A percentile compares a stretch with the other conserved stretches of the same genome.
Conservation (phyloP, 1,284 basidiomycete species). For the Crepidotus sp. region DNA sequence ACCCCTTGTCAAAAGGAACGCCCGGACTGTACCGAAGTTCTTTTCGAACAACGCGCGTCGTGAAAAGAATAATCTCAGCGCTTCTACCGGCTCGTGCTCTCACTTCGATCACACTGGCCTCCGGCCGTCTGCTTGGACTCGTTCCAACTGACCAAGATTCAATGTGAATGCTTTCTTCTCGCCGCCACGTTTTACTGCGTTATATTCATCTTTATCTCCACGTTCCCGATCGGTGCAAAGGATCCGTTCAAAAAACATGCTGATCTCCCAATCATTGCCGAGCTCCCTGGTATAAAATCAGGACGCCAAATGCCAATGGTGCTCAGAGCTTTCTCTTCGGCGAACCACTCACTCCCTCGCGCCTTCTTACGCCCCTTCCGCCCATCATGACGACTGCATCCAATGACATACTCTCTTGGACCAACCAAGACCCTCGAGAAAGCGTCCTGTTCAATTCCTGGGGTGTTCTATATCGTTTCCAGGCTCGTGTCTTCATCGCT, state of each 20-base stretch:
- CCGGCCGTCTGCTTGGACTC: conserved; percentile 42
- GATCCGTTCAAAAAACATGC: conserved; percentile 37
- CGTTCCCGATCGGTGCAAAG: conserved; percentile 65
- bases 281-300: conserved; percentile 36
- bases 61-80: conserved; percentile 13
- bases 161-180: conserved; percentile 52
- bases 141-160: conserved; percentile 59
- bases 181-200: conserved; percentile 58
- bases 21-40: conserved; percentile 16
- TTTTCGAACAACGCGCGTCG: conserved; percentile 12
- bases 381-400: conserved; percentile 41
- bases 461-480: conserved; percentile 75
- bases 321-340: conserved; percentile 11
- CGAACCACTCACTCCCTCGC: conserved; percentile 21
- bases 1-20: conserved; percentile 9
- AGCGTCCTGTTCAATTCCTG: conserved; percentile 72
- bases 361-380: conserved; percentile 23
- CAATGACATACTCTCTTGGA: conserved; percentile 75
- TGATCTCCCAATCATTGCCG: conserved; percentile 28
- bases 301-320: conserved; percentile 21
- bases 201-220: conserved; percentile 59
- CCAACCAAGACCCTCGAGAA: conserved; percentile 73
- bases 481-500: conserved; percentile 33
- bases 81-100: conserved; percentile 50
- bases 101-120: conserved; percentile 52